Percentiles rank a stretch among this genome's conserved stretches.
Evolutionary conservation across 805 yeast genomes (phyloP).

Genomic region (Ogataea salicorniae): DNA sequence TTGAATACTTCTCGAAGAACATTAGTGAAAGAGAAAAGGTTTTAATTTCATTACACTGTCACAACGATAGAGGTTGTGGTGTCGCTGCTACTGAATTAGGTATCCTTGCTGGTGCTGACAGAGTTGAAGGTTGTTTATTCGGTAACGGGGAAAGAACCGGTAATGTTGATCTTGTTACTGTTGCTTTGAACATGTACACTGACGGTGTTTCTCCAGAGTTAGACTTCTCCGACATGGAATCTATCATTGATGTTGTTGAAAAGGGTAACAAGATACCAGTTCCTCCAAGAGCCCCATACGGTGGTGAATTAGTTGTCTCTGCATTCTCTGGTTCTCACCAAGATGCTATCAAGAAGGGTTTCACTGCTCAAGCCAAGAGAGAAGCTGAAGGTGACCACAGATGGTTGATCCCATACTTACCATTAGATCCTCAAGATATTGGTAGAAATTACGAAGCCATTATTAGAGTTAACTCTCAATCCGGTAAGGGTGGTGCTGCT

Average conservation of each 20-base stretch:
- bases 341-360: conserved; percentile 35
- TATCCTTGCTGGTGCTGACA: conserved; percentile 75
- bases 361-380: conserved; percentile 45
- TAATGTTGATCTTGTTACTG: conserved; percentile 71
- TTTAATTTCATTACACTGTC: conserved; percentile 66
- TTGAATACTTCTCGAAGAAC: conserved; percentile 65
- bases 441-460: conserved; percentile 81
- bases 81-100: conserved; percentile 81
- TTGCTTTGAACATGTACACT: conserved; percentile 73
- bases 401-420: conserved; percentile 74
- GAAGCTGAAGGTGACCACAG: conserved; percentile 41
- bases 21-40: conserved; percentile 69
- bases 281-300: conserved; percentile 73
- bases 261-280: conserved; percentile 74
- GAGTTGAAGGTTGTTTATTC: conserved; percentile 78
- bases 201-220: conserved; percentile 69
- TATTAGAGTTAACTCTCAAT: conserved; percentile 77
- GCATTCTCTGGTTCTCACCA: conserved; percentile 62
- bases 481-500: conserved; percentile 88
- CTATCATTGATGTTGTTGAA: conserved; percentile 64
- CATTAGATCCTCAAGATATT: conserved; percentile 76
- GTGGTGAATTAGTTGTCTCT: conserved; percentile 72
- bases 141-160: conserved; percentile 87
- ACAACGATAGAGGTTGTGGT: conserved; percentile 80
- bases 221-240: conserved; percentile 65